Conservation (phyloP, 2,329 filamentous ascomycete species). For the Colletotrichum sp. region DNA sequence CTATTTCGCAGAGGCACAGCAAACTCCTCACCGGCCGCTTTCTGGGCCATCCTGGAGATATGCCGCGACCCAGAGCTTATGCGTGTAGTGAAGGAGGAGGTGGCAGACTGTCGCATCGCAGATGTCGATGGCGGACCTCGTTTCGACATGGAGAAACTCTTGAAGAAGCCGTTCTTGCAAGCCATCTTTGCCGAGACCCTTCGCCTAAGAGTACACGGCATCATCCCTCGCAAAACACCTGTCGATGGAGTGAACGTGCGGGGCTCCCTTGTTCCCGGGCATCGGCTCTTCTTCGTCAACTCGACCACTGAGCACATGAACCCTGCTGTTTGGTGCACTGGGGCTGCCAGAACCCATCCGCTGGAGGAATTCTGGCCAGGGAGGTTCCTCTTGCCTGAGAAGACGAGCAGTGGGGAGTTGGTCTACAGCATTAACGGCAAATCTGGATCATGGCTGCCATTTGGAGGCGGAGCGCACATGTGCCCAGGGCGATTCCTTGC, state of each 20-base stretch:
- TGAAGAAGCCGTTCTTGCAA: not conserved
- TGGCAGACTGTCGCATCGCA: not conserved
- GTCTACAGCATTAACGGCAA: not conserved
- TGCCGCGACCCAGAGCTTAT: not conserved
- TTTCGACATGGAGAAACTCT: not conserved
- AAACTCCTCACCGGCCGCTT: not conserved
- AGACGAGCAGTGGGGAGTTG: not conserved
- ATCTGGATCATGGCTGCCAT: not conserved
- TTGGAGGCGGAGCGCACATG: not conserved
- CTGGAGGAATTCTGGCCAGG: not conserved
- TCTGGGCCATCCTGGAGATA: not conserved
- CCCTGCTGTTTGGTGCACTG: not conserved
- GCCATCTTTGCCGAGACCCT: not conserved
- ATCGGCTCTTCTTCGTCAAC: not conserved
- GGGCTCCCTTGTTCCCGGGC: not conserved
- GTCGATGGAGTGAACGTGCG: not conserved
- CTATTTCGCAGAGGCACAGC: not conserved
- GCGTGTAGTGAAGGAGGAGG: not conserved
- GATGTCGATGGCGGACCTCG: not conserved
- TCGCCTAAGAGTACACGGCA: not conserved
- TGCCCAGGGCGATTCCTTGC: not conserved
- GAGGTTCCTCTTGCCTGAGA: not conserved
- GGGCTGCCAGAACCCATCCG: not conserved
- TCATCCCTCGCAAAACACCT: not conserved
- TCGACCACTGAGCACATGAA: not conserved